These are phyloP conservation scores for Umbilicus rupestris DNA, from an alignment of 164 flowering plant genomes.

Conservation along the genomic window DNA sequence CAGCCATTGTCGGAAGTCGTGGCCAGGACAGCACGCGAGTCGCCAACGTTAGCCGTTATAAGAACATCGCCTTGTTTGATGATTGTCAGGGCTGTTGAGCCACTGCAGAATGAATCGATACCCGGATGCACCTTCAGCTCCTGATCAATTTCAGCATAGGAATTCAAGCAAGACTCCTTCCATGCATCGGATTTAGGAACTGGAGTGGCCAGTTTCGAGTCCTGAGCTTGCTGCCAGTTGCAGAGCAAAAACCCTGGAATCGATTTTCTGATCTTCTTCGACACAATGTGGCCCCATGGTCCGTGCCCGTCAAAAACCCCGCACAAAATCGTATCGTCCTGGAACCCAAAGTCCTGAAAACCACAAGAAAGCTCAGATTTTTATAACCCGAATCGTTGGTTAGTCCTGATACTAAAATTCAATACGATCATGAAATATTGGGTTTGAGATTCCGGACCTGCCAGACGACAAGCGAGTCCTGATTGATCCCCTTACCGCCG, in stretches of 20 bases:
- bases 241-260: conserved; percentile 37
- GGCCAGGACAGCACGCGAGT: conserved; percentile 57
- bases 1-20: conserved; percentile 34
- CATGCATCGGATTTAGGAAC: conserved; percentile 30
- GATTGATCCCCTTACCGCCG: conserved; percentile 50
- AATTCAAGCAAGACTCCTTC: conserved; percentile 43
- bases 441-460: too few relatives aligned
- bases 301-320: conserved; percentile 75
- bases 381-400: too few relatives aligned
- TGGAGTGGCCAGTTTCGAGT: conserved; percentile 17
- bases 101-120: conserved; percentile 48
- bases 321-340: conserved; percentile 51
- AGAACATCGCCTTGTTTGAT: conserved; percentile 53
- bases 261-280: conserved; percentile 36
- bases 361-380: background rate
- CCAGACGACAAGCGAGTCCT: conserved; percentile 43
- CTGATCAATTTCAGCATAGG: conserved; percentile 45
- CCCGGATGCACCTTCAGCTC: conserved; percentile 36
- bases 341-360: conserved; percentile 31
- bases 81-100: conserved; percentile 46
- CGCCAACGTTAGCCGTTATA: conserved; percentile 49
- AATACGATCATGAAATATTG: too few relatives aligned
- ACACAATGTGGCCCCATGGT: conserved; percentile 56
- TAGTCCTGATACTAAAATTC: too few relatives aligned
- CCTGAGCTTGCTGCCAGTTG: conserved; percentile 36